Evolutionary conservation across 176 grass and related monocot genomes (phyloP).

Genomic region (Dendrocalamus sinicus): DNA sequence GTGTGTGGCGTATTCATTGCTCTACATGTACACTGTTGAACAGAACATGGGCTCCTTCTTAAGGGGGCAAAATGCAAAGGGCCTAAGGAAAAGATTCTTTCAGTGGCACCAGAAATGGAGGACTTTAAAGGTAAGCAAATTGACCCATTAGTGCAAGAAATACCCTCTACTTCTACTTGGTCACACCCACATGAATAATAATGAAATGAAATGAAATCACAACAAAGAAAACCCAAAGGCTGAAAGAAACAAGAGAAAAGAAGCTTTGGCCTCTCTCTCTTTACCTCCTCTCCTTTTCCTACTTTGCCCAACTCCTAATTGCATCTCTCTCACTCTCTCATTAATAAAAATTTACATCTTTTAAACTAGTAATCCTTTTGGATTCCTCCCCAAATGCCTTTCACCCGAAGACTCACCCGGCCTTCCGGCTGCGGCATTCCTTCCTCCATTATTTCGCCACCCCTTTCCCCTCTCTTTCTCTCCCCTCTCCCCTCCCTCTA

Average conservation of each 20-base stretch:
- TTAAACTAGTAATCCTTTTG: constrained; percentile 49
- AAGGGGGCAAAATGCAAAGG: constrained; percentile 48
- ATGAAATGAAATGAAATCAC: constrained; percentile 10
- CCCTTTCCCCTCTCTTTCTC: constrained; percentile 51
- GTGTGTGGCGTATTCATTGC: constrained; percentile 14
- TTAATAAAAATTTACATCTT: constrained; percentile 51
- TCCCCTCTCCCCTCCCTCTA: constrained; percentile 45
- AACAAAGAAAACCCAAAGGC: constrained; percentile 31
- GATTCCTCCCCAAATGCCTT: constrained; percentile 55
- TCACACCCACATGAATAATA: constrained; percentile 43
- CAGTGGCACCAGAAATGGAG: constrained; percentile 45
- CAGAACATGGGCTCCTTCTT: constrained; percentile 38
- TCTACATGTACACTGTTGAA: constrained; percentile 1
- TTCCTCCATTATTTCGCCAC: constrained; percentile 55
- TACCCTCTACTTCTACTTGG: constrained; percentile 29
- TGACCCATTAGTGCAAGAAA: constrained; percentile 43
- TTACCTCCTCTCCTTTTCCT: constrained; percentile 42
- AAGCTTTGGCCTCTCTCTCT: constrained; percentile 32
- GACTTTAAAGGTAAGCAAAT: constrained; percentile 55
- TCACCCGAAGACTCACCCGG: constrained; percentile 51
- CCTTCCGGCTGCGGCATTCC: constrained; percentile 48
- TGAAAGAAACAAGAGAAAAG: constrained; percentile 44
- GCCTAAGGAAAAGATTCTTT: constrained; percentile 36
- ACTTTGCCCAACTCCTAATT: constrained; percentile 41
- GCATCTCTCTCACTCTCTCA: constrained; percentile 20